Percentiles rank a stretch among this genome's conserved stretches.
phyloP scores from a whole-genome alignment of 2,329 filamentous ascomycete genomes.

The Onygenales sp. region DNA sequence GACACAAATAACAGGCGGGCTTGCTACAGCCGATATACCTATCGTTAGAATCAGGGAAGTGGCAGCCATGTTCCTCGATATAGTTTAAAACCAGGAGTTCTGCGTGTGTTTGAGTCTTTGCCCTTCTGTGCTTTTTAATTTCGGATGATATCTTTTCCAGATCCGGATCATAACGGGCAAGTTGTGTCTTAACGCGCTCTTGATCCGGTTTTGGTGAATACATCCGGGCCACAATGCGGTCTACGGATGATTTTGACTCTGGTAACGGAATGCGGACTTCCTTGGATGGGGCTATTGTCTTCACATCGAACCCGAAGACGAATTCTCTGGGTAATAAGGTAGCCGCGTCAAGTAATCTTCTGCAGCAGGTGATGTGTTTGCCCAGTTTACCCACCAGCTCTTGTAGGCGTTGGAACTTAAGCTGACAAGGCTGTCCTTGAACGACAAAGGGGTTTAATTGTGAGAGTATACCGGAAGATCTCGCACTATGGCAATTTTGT shows the following conservation, averaged over 20 bases:
- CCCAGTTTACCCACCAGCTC: neutral
- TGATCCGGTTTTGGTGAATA: too few species aligned
- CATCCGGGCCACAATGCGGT: neutral
- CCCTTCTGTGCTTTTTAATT: neutral
- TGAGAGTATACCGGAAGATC: neutral
- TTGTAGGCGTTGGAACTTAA: neutral
- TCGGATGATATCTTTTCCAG: neutral
- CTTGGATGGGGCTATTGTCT: neutral
- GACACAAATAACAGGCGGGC: neutral
- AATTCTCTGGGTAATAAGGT: neutral
- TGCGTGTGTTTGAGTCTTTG: neutral
- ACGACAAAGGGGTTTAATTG: neutral
- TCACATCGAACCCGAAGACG: neutral
- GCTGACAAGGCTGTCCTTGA: neutral
- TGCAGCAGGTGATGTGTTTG: neutral
- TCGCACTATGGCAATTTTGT: neutral
- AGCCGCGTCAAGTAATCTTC: neutral
- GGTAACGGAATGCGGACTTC: neutral
- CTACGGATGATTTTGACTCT: neutral
- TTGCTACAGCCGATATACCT: conserved; percentile 1
- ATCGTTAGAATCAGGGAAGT: neutral
- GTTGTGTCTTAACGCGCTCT: neutral
- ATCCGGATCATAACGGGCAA: neutral
- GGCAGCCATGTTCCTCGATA: neutral
- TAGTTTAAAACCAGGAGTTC: neutral